Evolutionary conservation across 331 rosid genomes (phyloP).

Genomic region (Quercus tomentella): DNA sequence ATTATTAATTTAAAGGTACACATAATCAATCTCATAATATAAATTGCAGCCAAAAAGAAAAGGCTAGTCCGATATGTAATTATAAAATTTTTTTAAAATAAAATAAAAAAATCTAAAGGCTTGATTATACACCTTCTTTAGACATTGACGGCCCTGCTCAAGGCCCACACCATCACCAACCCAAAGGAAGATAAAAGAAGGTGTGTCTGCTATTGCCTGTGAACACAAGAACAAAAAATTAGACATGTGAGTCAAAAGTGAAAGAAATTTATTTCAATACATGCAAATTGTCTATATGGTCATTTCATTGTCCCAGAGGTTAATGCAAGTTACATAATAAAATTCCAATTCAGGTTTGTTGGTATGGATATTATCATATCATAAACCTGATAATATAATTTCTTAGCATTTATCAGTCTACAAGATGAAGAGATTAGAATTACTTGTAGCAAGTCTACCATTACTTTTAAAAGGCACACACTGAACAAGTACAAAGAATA

Average conservation of each 20-base stretch:
- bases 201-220: slow-evolving; percentile 96
- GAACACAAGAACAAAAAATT: slow-evolving; percentile 5
- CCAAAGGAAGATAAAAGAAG: slow-evolving; percentile 96
- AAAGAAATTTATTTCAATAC: slow-evolving; percentile 8
- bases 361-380: not conserved
- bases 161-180: slow-evolving; percentile 96
- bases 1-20: not conserved
- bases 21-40: not conserved
- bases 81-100: too few relatives aligned
- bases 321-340: not conserved
- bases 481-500: not conserved
- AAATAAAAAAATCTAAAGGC: not conserved
- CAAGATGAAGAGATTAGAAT: not conserved
- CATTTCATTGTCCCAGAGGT: not conserved
- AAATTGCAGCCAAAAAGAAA: slow-evolving; percentile 1
- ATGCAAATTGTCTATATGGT: not conserved
- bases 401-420: not conserved
- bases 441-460: not conserved
- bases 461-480: not conserved
- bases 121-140: slow-evolving; percentile 66
- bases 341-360: not conserved
- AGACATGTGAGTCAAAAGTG: slow-evolving; percentile 22
- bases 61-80: not conserved
- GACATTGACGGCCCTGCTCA: slow-evolving; percentile 98
- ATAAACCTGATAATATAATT: not conserved